Evolutionary conservation across 2,329 filamentous ascomycete species (phyloP), one percentile per base, ranked within the genome.

Genomic region (Monilinia fructigena): DNA sequence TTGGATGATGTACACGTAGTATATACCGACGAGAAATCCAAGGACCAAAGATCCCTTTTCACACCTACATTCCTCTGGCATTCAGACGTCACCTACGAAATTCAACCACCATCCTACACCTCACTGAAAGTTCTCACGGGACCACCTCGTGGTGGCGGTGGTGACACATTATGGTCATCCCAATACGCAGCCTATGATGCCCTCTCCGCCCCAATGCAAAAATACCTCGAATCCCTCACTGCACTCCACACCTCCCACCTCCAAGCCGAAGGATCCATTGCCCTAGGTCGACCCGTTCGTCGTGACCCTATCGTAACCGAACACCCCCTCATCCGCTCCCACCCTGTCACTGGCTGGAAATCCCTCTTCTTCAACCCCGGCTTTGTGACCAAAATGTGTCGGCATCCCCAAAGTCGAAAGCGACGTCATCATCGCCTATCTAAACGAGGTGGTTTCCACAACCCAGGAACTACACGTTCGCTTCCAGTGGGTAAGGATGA

Each of bases 401-500:
- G 85, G 84, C 2, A 78, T 86, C 2, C 84, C 85, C 3, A 84
- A 85, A 70, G 80, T 79, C 0, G 84, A 86, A 75, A 81, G 78
- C 45, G 82, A 85, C 69, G 76, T 79, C 53, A 83, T 85, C 69
- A 79, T 86, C 68, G 72, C 75, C 3, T 80, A 82, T 56, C 77
- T 87, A 45, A 85, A 83, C 45, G 82, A 85, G 71, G 77, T 86
- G 31, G 80, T 86, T 8, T 76, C 81, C 3, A 83, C 83, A 1
- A 85, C 81, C 8, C 88, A 89, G 53, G 90, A 93, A 75, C 80
- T 89, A 67, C 89, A 92, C 72, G 88, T 85, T 7, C 82, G 89
- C 23, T 86, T 89, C 73, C 82, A 84, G 70, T 89, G 88, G 80
- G 82, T 54, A 82, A 85, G 69, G 82, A 85, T 53, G 88, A 89